Evolutionary conservation across 148 eudicot species (phyloP).

Genomic region (Cornus florida): DNA sequence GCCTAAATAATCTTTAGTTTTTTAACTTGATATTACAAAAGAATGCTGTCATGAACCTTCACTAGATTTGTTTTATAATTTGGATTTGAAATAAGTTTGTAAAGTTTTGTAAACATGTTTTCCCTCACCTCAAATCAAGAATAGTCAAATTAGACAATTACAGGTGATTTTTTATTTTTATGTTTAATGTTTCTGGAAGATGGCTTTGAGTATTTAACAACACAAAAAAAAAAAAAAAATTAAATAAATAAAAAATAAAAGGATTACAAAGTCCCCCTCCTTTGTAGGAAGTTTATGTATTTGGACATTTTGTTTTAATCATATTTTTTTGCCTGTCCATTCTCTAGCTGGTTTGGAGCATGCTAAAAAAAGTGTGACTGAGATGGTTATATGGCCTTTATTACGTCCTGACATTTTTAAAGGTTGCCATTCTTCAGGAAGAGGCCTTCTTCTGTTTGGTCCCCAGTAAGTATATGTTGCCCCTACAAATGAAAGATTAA

Average conservation of each 20-base stretch:
- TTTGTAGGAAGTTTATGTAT: neutral
- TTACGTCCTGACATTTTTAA: slow-evolving; percentile 95
- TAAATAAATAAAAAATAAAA: too few species aligned
- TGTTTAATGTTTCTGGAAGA: too few species aligned
- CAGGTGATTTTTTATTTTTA: too few species aligned
- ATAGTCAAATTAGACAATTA: too few species aligned
- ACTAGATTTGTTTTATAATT: neutral
- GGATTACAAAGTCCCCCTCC: neutral
- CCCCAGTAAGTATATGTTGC: slow-evolving; percentile 73
- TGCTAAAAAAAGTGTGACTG: slow-evolving; percentile 97
- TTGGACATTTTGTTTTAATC: neutral
- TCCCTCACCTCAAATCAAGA: too few species aligned
- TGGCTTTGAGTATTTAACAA: too few species aligned
- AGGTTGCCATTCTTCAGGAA: slow-evolving; percentile 98
- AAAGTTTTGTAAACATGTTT: too few species aligned
- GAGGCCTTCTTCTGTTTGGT: slow-evolving; percentile 97
- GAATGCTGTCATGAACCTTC: neutral
- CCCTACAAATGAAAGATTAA: neutral
- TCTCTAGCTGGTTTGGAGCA: slow-evolving; percentile 88
- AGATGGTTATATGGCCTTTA: slow-evolving; percentile 97
- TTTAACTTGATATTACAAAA: too few species aligned
- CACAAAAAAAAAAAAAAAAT: neutral
- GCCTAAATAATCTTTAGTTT: too few species aligned
- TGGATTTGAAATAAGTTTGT: neutral
- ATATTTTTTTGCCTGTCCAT: slow-evolving; percentile 14